Evolutionary conservation across 345 rosid species (phyloP), one percentile per base, ranked within the genome.

Genomic region (Populus euphratica): DNA sequence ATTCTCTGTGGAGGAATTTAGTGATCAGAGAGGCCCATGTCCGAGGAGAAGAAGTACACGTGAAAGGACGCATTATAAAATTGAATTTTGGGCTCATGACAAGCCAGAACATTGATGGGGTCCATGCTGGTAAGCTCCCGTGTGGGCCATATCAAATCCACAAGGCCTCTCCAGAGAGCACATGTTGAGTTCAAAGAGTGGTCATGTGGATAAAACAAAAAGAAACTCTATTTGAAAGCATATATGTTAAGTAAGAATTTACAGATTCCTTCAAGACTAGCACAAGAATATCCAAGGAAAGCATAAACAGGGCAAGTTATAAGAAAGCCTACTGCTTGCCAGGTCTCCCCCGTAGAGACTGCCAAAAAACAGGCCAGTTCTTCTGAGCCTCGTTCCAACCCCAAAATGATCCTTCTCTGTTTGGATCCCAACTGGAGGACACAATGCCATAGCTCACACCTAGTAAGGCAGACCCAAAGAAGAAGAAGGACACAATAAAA

Each of bases 301-400:
- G 31, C 18, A 70, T 2, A 38, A 16, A 39, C 11, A 27, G n/a
- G 65, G 20, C 18, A 70, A 27, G 6, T 18, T 11, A 35, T 27
- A 29, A 17, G 44, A 66, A 2, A 16, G 17, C 6, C 81, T 90
- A 91, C 78, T 82, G 87, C 83, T 90, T 88, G 59, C 72, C 75
- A 31, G 94, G 85, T 77, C 87, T 72, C 13, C 89, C 94, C 92
- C 98, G 77, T 31, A 95, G 81, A 78, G 99, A 95, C 73, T 90
- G 96, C 97, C 98, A 95, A 77, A 91, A 95, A 36, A 91, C 96
- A 64, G 99, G 98, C 96, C 96, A 95, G 43, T 95, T 95, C 91
- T 87, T 95, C 82, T 78, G 86, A 75, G 99, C 98, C 85, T 95
- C 99, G 18, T 82, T 95, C 99, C 98, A 95, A 20, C 98, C 98